Evolutionary conservation across 1,284 basidiomycete genomes (phyloP), one percentile per base, ranked within the genome.

Genomic region (Pseudozyma tsukubaensis): DNA sequence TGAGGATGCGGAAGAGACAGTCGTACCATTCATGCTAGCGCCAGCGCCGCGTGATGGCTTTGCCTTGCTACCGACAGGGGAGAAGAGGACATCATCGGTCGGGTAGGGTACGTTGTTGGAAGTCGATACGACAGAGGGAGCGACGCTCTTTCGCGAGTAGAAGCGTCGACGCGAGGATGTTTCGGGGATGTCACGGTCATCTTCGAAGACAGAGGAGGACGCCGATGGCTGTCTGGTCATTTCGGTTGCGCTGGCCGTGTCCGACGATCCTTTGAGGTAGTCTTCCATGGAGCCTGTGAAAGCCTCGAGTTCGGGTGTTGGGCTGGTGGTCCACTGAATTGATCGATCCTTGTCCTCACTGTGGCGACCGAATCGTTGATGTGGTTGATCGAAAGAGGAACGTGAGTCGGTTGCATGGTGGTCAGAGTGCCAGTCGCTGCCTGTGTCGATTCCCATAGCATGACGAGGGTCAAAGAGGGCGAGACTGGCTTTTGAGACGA

Each of bases 391-490:
- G n/a, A 63, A 69, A 35, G 67, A 69, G 12, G 67, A 55, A n/a
- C 66, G 56, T 8, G 60, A 50, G 4, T 55, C 50, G 39, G 45
- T 47, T 1, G 49, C 42, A 29, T 48, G 16, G 48, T 24, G 29
- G 16, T 44, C 51, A 18, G 60, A 63, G 56, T 63, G 51, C 74
- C 74, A 76, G 11, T 69, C 60, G 43, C 42, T 43, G 16, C 58
- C 72, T 11, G 66, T 54, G 37, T 81, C 80, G 63, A 82, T 80
- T 45, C 80, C 80, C 78, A 82, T 80, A n/a, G 79, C 80, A 50
- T 76, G 72, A 18, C 79, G 66, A 34, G 80, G 80, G 50, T 82
- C 75, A 43, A 82, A 71, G 61, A 78, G 72, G 52, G 79, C 80
- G 12, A 82, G 61, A 44, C 76, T 79, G 12, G 80, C 77, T 56